Base-by-base conservation (phyloP, 2,329 filamentous ascomycete genomes). In the Drechslerella stenobrocha region DNA sequence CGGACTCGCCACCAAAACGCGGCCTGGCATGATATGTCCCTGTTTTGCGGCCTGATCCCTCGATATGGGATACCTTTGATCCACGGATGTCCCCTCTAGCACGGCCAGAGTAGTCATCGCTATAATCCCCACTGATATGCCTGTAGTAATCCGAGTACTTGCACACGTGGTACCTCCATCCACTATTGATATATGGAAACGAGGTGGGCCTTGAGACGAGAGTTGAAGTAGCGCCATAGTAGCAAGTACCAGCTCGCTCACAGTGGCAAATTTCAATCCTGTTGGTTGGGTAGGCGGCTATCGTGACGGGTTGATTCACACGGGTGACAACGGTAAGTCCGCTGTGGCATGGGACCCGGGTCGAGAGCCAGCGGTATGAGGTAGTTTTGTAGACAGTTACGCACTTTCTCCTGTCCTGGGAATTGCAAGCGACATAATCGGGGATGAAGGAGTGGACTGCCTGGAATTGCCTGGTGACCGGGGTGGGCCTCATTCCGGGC, bases 81-180 rank as follows among this genome's bases (percentile, higher is more conserved):
- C 9, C 34, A 30, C 46, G 47, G 18, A 35, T 28, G 20, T 37
- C 52, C 20, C 32, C 45, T 2, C 44, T 50, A 5, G 42, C 55
- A 30, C 15, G 26, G 9, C 63, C 50, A 24, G 55, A 55, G 32
- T 51, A 67, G 35, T 67, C 63, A 4, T 48, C 50, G 55, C 63
- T 67, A 23, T 67, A 55, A 24, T 67, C 63, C 15, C 63, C 63
- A 30, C 55, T 67, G n/a, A 55, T 60, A 48, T 50, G 60, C 23
- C 60, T 60, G 30, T 67, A 67, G 55, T 60, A 67, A 26, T 67
- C 63, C 18, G 55, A 56, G 35, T 60, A 67, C 22, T 59, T 37
- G 37, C 42, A 50, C 18, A 67, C 63, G n/a, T 67, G 50, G 18
- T 67, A 67, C 15, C 60, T 45, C 63, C 63, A 67, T 34, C 55